A percentile compares a stretch with the other conserved stretches of the same genome.
Evolutionary conservation across 352 stramenopile genomes (phyloP).

Genomic region (Saprolegnia parasitica): DNA sequence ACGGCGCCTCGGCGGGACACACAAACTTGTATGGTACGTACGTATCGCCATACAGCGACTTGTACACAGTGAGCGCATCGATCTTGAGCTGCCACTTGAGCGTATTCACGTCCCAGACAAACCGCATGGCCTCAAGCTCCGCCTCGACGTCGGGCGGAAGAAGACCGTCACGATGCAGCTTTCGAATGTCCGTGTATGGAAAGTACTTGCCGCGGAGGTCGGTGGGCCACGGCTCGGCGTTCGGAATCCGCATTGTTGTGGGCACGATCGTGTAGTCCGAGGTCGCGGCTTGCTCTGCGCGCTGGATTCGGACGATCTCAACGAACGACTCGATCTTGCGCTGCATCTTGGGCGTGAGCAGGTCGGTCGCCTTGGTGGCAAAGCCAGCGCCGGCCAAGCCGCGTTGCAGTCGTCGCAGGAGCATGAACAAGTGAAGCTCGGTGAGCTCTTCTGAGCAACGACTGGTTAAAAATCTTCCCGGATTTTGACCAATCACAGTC

Average conservation of each 20-base stretch:
- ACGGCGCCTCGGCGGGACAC: constrained; percentile 19
- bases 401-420: background rate
- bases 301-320: constrained; percentile 1
- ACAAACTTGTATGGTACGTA: constrained; percentile 21
- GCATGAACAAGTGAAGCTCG: background rate
- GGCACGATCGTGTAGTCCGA: constrained; percentile 24
- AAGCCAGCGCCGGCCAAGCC: background rate
- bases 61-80: constrained; percentile 7
- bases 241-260: background rate
- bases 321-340: constrained; percentile 10
- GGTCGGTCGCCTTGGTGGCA: background rate
- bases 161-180: background rate
- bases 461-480: background rate
- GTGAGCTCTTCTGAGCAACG: background rate
- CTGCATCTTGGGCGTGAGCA: background rate
- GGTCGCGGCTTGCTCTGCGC: background rate
- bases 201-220: constrained; percentile 16
- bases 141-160: background rate
- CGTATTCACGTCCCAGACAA: constrained; percentile 23
- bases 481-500: background rate
- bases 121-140: background rate
- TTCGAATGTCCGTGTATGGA: constrained; percentile 14
- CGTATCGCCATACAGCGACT: constrained; percentile 13
- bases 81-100: constrained; percentile 25
- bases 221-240: constrained; percentile 21